A percentile compares a stretch with the other conserved stretches of the same genome.
These are phyloP conservation scores for Micromonas commoda DNA, from an alignment of 139 green algal species.

Conservation along the genomic window DNA sequence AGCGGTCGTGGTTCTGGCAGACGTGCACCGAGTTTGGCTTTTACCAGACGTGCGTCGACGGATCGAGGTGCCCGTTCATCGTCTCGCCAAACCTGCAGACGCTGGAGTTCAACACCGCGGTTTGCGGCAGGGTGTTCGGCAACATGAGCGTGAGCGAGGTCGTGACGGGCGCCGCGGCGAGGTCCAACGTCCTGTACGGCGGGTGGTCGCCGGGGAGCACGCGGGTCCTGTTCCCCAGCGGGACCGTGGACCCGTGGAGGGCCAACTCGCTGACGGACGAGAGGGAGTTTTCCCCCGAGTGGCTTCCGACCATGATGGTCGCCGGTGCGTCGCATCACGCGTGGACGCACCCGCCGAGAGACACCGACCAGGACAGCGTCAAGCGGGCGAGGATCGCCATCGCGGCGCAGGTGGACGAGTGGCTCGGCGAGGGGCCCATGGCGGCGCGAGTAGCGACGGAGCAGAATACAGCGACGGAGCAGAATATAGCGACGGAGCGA, in stretches of 20 bases:
- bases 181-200: slow-evolving; percentile 23
- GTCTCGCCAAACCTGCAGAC: not conserved
- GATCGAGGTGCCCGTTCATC: slow-evolving; percentile 12
- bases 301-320: not conserved
- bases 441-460: not conserved
- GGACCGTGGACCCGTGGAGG: slow-evolving; percentile 31
- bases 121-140: no score
- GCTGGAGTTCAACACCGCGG: not conserved
- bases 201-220: not conserved
- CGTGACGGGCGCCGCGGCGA: not conserved
- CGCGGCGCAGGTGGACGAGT: not conserved
- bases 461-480: no score
- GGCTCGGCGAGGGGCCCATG: not conserved
- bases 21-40: slow-evolving; percentile 40
- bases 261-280: slow-evolving; percentile 1
- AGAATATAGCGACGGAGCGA: no score
- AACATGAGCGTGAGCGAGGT: not conserved
- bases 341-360: slow-evolving; percentile 29
- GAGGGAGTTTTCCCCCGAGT: not conserved
- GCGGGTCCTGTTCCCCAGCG: slow-evolving; percentile 21
- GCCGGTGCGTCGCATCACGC: slow-evolving; percentile 26
- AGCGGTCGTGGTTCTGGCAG: slow-evolving; percentile 28
- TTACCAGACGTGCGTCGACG: slow-evolving; percentile 34
- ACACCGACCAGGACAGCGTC: not conserved
- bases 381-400: not conserved